Evolutionary conservation across 2,329 filamentous ascomycete species (phyloP), one percentile per base, ranked within the genome.

Genomic region (Paramyrothecium sp.): DNA sequence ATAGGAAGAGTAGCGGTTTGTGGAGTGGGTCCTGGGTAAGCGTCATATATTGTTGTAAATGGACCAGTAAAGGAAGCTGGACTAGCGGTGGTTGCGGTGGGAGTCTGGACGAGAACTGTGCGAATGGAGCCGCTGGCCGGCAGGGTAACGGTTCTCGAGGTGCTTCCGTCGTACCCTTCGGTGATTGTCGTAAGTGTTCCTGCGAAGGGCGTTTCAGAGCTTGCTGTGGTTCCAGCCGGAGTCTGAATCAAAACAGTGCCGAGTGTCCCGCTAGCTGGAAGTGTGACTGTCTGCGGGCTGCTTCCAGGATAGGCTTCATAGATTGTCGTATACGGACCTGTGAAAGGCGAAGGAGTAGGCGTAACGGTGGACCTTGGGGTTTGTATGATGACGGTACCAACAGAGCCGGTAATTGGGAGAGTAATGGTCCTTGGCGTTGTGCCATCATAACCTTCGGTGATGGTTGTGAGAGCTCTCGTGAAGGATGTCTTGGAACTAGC

Each of bases 41-140:
- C 54, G 16, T 56, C 48, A 10, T 22, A 11, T n/a, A 56, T 23
- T 20, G 54, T 52, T 44, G 54, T 56, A 21, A 23, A 61, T 10
- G 59, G 59, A 2, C 59, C 59, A 10, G 30, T 52, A 47, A 59
- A 61, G 11, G 3, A n/a, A 21, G 50, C 20, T 33, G 21, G 11
- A 16, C 23, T 22, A 17, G 8, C 26, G 12, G 22, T 22, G 16
- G 49, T 51, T 30, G 21, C 49, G 13, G 21, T 8, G 2, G 49
- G 49, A 10, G 49, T 51, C 23, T 51, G 21, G 5, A 51, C 30
- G 49, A 51, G 10, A 16, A 51, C 22, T 10, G 49, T 51, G 8
- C 49, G 21, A 16, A 26, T 51, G 2, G n/a, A 26, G 13, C 19
- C 49, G 7, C 49, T 22, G 16, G 19, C 23, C 7, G 49, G 49